These are phyloP conservation scores for Gossypium stocksii DNA, from an alignment of 345 rosid genomes.

Conservation along the genomic window DNA sequence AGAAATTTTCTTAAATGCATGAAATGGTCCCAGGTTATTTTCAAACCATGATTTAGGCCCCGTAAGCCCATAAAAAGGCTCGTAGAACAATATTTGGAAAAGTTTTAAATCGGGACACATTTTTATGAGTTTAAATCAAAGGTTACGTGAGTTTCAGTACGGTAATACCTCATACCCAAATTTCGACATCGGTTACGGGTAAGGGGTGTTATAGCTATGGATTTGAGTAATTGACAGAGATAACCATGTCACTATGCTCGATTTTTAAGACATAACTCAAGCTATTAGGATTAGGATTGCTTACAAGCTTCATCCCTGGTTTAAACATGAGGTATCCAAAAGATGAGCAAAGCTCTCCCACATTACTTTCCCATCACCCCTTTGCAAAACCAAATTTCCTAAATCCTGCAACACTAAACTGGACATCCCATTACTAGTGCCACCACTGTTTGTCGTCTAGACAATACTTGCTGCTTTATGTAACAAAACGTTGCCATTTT, in stretches of 20 bases:
- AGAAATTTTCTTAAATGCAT: too few relatives aligned
- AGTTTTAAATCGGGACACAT: too few relatives aligned
- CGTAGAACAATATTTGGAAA: too few relatives aligned
- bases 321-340: slow-evolving; percentile 47
- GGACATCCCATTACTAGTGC: slow-evolving; percentile 28
- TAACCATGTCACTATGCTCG: slow-evolving; percentile 62
- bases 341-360: slow-evolving; percentile 97
- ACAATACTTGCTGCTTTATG: slow-evolving; percentile 37
- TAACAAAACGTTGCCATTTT: slow-evolving; percentile 51
- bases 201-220: too few relatives aligned
- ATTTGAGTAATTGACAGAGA: slow-evolving; percentile 49
- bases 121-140: too few relatives aligned
- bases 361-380: slow-evolving; percentile 27
- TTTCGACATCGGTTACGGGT: too few relatives aligned
- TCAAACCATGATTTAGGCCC: too few relatives aligned
- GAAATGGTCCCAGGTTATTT: too few relatives aligned
- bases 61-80: too few relatives aligned
- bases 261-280: slow-evolving; percentile 68
- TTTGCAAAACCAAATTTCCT: slow-evolving; percentile 67
- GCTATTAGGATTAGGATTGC: slow-evolving; percentile 40
- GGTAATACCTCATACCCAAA: too few relatives aligned
- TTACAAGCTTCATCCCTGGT: slow-evolving; percentile 67
- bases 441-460: slow-evolving; percentile 49
- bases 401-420: slow-evolving; percentile 64
- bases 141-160: too few relatives aligned